phyloP scores from a whole-genome alignment of 2,329 filamentous ascomycete species.

The Hypoxylon sp. region DNA sequence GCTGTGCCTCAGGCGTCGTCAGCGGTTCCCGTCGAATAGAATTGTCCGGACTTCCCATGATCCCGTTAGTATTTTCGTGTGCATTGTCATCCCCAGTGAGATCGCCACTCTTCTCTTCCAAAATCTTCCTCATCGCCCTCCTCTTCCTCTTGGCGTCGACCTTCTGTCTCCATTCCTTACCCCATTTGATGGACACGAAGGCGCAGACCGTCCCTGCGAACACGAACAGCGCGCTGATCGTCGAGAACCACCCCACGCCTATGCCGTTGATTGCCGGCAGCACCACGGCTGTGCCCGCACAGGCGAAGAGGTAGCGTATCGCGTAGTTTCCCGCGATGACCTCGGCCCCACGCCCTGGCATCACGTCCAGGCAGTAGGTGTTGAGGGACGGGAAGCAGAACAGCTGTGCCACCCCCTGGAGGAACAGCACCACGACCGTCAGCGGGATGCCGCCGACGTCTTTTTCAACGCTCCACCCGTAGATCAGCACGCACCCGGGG shows the following conservation, averaged over 20 bases:
- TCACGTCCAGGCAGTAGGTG: constrained; percentile 86
- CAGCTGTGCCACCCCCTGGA: constrained; percentile 80
- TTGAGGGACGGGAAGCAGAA: constrained; percentile 84
- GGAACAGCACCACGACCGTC: constrained; percentile 80
- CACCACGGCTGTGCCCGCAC: constrained; percentile 77
- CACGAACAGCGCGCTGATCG: constrained; percentile 62
- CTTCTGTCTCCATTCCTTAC: constrained; percentile 58
- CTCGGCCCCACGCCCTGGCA: constrained; percentile 78
- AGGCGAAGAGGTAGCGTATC: constrained; percentile 81
- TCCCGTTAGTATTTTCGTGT: constrained; percentile 11
- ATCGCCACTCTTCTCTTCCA: constrained; percentile 40
- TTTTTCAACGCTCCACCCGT: constrained; percentile 66
- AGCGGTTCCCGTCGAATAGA: constrained; percentile 17
- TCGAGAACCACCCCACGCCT: constrained; percentile 86
- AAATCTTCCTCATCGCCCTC: constrained; percentile 33
- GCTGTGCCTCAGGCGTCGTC: constrained; percentile 33
- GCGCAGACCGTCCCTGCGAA: constrained; percentile 57
- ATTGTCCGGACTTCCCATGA: constrained; percentile 21
- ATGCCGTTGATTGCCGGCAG: constrained; percentile 81
- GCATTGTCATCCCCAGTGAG: constrained; percentile 11
- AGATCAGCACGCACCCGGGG: constrained; percentile 76
- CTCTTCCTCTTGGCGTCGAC: constrained; percentile 53
- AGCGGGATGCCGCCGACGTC: constrained; percentile 68
- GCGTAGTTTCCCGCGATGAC: constrained; percentile 87
- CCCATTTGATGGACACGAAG: constrained; percentile 58